Evolutionary conservation across 148 eudicot species (phyloP).

Genomic region (Rhododendron ferrugineum): DNA sequence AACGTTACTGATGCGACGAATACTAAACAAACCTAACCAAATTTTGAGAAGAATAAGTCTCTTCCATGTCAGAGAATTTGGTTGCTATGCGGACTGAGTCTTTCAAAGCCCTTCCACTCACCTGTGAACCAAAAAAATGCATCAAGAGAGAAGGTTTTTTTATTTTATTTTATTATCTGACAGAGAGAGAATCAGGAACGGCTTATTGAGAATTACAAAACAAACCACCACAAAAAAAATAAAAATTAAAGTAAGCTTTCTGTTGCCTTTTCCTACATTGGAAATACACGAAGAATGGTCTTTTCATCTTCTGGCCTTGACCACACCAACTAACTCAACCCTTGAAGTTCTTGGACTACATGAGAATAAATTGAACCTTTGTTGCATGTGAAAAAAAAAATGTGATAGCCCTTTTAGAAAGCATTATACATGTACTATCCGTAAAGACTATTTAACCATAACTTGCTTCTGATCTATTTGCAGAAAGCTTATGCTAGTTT

Average conservation of each 20-base stretch:
- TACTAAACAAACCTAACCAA: constrained; percentile 48
- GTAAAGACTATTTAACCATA: background rate
- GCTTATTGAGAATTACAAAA: background rate
- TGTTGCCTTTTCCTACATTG: background rate
- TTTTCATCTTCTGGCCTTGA: background rate
- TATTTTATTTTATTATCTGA: no score
- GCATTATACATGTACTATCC: background rate
- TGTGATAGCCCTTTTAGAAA: background rate
- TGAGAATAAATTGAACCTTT: background rate
- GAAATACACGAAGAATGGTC: background rate
- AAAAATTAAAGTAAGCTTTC: background rate
- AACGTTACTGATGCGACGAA: background rate
- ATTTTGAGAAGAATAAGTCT: constrained; percentile 46
- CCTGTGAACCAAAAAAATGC: constrained; percentile 31
- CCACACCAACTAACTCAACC: background rate
- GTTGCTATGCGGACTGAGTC: constrained; percentile 73
- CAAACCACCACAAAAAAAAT: background rate
- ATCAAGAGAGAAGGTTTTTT: background rate
- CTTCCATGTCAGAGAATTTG: constrained; percentile 74
- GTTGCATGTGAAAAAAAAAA: background rate
- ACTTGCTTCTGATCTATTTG: background rate
- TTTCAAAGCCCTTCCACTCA: constrained; percentile 71
- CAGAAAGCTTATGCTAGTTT: background rate
- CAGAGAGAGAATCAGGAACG: background rate
- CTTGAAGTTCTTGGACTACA: background rate